A percentile compares a stretch with the other conserved stretches of the same genome.
Conservation (phyloP, 805 yeast genomes). For the Peterozyma toletana region DNA sequence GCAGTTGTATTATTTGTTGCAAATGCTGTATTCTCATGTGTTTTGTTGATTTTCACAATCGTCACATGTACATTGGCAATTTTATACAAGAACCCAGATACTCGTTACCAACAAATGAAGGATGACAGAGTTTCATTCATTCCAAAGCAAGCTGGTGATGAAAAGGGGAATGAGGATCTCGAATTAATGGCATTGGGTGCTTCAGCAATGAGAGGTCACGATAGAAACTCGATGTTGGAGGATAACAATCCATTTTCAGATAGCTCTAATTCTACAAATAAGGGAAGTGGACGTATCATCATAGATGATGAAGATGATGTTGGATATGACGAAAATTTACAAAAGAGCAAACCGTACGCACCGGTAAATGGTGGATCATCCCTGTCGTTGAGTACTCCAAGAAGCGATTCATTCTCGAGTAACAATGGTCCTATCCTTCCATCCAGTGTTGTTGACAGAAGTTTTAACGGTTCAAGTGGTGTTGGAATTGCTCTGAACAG, state of each 20-base stretch:
- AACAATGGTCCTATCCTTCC: constrained; percentile 12
- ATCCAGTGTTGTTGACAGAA: constrained; percentile 15
- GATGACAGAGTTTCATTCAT: constrained; percentile 97
- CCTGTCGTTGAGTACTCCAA: constrained; percentile 7
- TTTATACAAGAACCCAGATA: constrained; percentile 86
- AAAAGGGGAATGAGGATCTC: constrained; percentile 32
- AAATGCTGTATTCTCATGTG: constrained; percentile 83
- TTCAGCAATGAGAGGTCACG: constrained; percentile 58
- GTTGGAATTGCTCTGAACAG: too few species aligned
- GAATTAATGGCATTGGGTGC: constrained; percentile 73
- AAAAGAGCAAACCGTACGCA: too few species aligned
- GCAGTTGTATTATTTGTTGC: constrained; percentile 84
- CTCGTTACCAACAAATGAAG: constrained; percentile 90
- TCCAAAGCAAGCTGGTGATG: constrained; percentile 47
- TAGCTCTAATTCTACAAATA: constrained; percentile 10
- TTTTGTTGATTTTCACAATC: constrained; percentile 77
- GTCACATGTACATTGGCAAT: constrained; percentile 82
- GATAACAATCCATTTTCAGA: constrained; percentile 17
- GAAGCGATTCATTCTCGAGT: constrained; percentile 14
- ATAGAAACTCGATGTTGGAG: constrained; percentile 26
- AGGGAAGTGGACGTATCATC: constrained; percentile 18
- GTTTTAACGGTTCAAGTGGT: too few species aligned
- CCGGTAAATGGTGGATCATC: too few species aligned
- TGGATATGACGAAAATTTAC: not conserved
- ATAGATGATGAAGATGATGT: constrained; percentile 16